phyloP scores from a whole-genome alignment of 1,139 yeast genomes.

The Geotrichum fermentans region DNA sequence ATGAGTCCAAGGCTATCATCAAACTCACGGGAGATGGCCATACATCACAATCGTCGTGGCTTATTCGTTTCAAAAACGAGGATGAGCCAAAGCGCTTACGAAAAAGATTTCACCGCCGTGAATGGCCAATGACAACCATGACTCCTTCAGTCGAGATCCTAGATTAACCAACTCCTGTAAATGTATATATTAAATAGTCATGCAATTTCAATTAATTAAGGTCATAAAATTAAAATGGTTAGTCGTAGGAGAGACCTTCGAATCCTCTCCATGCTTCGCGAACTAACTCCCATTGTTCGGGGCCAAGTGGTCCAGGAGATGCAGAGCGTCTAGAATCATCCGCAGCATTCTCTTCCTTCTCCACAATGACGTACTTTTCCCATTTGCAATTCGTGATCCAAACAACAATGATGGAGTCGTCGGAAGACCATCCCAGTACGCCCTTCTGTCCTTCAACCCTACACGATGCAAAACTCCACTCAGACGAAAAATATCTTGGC shows the following conservation, averaged over 20 bases:
- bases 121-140: slow-evolving; percentile 37
- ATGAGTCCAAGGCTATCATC: slow-evolving; percentile 34
- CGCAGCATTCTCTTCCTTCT: slow-evolving; percentile 36
- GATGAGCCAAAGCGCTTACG: slow-evolving; percentile 52
- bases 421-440: slow-evolving; percentile 73
- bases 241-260: slow-evolving; percentile 32
- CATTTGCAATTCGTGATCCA: slow-evolving; percentile 69
- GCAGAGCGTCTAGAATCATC: slow-evolving; percentile 26
- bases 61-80: slow-evolving; percentile 48
- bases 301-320: slow-evolving; percentile 3
- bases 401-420: slow-evolving; percentile 58
- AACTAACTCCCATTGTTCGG: slow-evolving; percentile 52
- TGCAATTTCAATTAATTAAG: neutral
- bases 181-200: neutral
- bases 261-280: slow-evolving; percentile 77
- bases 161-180: slow-evolving; percentile 35
- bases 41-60: slow-evolving; percentile 38
- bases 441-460: slow-evolving; percentile 53
- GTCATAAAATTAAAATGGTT: neutral
- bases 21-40: slow-evolving; percentile 31
- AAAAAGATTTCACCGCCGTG: slow-evolving; percentile 50
- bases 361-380: slow-evolving; percentile 77
- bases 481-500: slow-evolving; percentile 73
- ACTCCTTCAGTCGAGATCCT: slow-evolving; percentile 40
- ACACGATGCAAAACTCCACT: slow-evolving; percentile 86